These are phyloP conservation scores for Kluyveromyces sp. DNA, from an alignment of 1,139 yeast species.

Conservation along the genomic window DNA sequence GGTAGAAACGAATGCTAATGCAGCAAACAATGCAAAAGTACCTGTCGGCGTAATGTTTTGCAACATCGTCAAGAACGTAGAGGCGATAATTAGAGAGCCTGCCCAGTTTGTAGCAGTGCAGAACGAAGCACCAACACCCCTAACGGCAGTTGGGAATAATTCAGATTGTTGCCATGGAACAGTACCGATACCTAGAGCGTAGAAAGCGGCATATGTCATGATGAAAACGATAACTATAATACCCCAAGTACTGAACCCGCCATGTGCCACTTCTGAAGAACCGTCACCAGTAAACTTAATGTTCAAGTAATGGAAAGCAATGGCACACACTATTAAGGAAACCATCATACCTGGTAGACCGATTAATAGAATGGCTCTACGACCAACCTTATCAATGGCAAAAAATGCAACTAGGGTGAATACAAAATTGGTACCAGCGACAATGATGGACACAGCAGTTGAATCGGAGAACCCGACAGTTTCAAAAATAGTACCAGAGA, in stretches of 20 bases:
- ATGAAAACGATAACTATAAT: constrained; percentile 74
- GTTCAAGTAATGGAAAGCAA: constrained; percentile 80
- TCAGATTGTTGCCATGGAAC: constrained; percentile 99
- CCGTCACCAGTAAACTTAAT: constrained; percentile 45
- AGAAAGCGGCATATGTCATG: constrained; percentile 80
- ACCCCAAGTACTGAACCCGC: constrained; percentile 74
- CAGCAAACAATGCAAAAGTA: constrained; percentile 86
- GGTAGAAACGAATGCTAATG: constrained; percentile 61
- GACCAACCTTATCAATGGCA: constrained; percentile 77
- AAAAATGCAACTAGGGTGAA: constrained; percentile 78
- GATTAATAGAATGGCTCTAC: constrained; percentile 66
- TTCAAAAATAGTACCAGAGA: constrained; percentile 81
- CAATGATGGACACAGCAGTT: constrained; percentile 86
- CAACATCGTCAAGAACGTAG: constrained; percentile 91
- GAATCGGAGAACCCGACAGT: constrained; percentile 81
- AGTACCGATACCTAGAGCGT: constrained; percentile 92
- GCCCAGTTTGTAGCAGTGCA: constrained; percentile 97
- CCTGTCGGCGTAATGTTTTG: constrained; percentile 91
- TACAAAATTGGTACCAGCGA: constrained; percentile 87
- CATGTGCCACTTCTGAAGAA: constrained; percentile 35
- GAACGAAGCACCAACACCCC: constrained; percentile 85
- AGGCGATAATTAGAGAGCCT: constrained; percentile 83
- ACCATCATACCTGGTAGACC: constrained; percentile 76
- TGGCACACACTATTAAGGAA: constrained; percentile 70
- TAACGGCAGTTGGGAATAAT: constrained; percentile 82